Evolutionary conservation across 352 stramenopile genomes (phyloP), one percentile per base, ranked within the genome.

Genomic region (Phytophthora palmivora): DNA sequence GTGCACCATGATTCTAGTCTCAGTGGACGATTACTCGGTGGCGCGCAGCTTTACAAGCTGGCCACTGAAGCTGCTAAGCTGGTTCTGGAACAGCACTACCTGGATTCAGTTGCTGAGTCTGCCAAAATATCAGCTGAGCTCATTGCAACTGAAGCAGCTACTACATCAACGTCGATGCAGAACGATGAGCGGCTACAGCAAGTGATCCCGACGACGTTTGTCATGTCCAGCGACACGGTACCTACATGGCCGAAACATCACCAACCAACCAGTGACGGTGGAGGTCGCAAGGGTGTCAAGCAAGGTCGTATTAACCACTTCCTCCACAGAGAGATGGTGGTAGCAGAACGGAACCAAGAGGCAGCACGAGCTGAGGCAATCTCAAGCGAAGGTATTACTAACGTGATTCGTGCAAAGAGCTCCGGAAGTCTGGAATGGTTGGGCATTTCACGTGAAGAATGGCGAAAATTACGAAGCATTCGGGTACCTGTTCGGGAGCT

Each of bases 231-330:
- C 37, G 70, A 73, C 14, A 88, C 73, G 4, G 64, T 89, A n/a
- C 61, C 70, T n/a, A 65, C 79, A 11, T 91, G 82, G 82, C 82
- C 82, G 6, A 56, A 77, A 14, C 66, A 82, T 24, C 80, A 89
- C 52, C 60, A 87, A 11, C 61, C 80, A 2, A 90, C 80, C 8
- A 75, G 76, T 4, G 77, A 88, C 47, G 76, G 79, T 6, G 71
- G 83, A 11, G 76, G 79, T 5, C 64, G 72, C 8, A 88, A 87
- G 38, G 68, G 70, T 2, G 44, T 67, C 18, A 85, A 88, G 11
- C 72, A 86, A 67, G 78, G 84, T 10, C 72, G 84, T 8, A 77
- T 88, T 39, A 90, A 92, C 45, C 81, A 92, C 34, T 92, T 92
- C 42, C 68, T 82, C n/a, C 56, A 86, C 28, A 37, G 36, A n/a